Evolutionary conservation across 2,329 filamentous ascomycete species (phyloP), one percentile per base, ranked within the genome.

Genomic region (Colletotrichum liaoningense): DNA sequence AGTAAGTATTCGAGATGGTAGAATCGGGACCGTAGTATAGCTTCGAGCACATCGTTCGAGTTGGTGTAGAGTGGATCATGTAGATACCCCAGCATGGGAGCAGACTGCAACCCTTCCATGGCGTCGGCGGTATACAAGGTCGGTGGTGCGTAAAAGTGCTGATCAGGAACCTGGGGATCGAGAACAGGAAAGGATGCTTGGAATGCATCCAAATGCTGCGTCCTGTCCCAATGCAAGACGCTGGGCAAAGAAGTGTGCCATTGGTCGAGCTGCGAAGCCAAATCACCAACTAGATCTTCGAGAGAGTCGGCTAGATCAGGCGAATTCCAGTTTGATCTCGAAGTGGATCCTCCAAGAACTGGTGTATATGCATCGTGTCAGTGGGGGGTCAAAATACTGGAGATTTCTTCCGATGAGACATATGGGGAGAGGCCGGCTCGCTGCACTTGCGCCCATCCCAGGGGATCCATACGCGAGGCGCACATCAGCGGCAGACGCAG

Each of bases 1-100:
- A 91, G 85, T 70, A 91, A 84, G 77, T 88, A 89, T 69, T 89
- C 89, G 26, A 86, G 86, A 76, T 90, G 89, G 79, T 89, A 90
- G 78, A 90, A 91, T 60, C 88, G 84, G 5, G 88, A 90, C 58
- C 89, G 86, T 9, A 92, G 83, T 12, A 90, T 80, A 2, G 89
- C 89, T 8, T 88, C 85, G 71, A 91, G 88, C 42, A 91, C 82
- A 76, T 14, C 33, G 42, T 64, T 42, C 54, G 67, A 59, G 38
- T 58, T 58, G n/a, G 64, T 55, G 33, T 59, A 59, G 14, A 22
- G 33, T 24, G 56, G 26, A 42, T 30, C 22, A 22, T 38, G 38
- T 6, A 55, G 16, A 8, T 64, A 42, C 6, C 26, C 33, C 14
- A 69, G n/a, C 16, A 67, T 28, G 19, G 54, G 54, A 12, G 19